Evolutionary conservation across 495 filamentous ascomycete species (phyloP), one percentile per base, ranked within the genome.

Genomic region (Platismatia glauca): DNA sequence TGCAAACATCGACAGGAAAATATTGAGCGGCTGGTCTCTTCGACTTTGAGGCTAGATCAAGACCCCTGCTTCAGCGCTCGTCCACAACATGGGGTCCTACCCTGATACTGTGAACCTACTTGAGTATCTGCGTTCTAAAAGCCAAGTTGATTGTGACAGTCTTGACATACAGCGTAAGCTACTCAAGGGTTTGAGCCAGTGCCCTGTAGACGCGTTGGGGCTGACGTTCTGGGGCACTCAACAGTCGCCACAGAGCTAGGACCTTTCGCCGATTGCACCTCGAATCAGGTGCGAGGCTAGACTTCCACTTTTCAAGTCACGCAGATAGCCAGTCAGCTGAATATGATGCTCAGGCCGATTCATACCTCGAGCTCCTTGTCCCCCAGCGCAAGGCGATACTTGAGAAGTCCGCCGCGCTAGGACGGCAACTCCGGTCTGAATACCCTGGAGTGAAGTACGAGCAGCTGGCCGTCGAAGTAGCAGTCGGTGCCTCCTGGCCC

Each of bases 181-280:
- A 20, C 31, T 61, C 31, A n/a, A n/a, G n/a, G n/a, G 9, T 46
- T 12, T 9, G 31, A 27, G 56, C 38, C 38, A 12, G 59, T 44
- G 35, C 57, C 34, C 34, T 37, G n/a, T 37, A 37, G 11, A 11
- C 34, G 4, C 34, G 4, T 37, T 37, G 34, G 12, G 9, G 18
- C 60, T 62, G 59, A 61, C 34, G 2, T 11, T 37, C 5, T 8
- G 50, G 4, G 20, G 52, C 39, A 27, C 22, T 61, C 55, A 18
- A 46, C 59, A 83, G 83, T 85, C 8, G 78, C 81, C n/a, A 76
- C 73, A 65, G 69, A 76, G 20, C 68, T 84, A 0, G 84, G 83
- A 16, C 83, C 82, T 0, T 88, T 87, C 65, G 74, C 77, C 24
- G 83, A 87, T 64, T 86, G 81, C 66, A 87, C 84, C n/a, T 86